Percentiles rank a stretch among this genome's conserved stretches.
These are phyloP conservation scores for Termitomyces sp. DNA, from an alignment of 1,284 basidiomycete genomes.

Conservation along the genomic window DNA sequence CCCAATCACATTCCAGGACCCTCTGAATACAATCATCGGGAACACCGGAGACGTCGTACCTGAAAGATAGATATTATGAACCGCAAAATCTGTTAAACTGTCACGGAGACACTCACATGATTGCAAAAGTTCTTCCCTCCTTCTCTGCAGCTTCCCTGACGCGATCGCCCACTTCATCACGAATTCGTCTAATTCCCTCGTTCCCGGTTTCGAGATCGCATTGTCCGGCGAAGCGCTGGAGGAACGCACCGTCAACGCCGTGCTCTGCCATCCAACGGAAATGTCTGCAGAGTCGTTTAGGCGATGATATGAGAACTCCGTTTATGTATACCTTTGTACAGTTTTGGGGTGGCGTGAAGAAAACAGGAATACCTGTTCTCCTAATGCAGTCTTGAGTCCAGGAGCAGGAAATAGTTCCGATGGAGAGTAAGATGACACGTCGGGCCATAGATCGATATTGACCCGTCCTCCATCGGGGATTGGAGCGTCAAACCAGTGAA, in stretches of 20 bases:
- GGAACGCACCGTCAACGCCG: slow-evolving; percentile 69
- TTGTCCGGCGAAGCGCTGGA: slow-evolving; percentile 68
- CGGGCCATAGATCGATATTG: slow-evolving; percentile 72
- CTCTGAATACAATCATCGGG: slow-evolving; percentile 51
- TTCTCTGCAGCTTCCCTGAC: slow-evolving; percentile 70
- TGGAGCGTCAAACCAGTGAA: slow-evolving; percentile 73
- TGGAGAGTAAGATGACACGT: slow-evolving; percentile 60
- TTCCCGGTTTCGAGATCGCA: slow-evolving; percentile 53
- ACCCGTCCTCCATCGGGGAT: slow-evolving; percentile 61
- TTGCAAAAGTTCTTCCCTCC: slow-evolving; percentile 70
- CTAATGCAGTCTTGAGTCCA: slow-evolving; percentile 51
- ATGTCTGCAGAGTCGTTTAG: slow-evolving; percentile 37
- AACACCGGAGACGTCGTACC: slow-evolving; percentile 75
- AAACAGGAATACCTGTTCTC: slow-evolving; percentile 61
- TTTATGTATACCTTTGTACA: slow-evolving; percentile 44
- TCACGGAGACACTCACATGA: slow-evolving; percentile 52
- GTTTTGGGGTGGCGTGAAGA: slow-evolving; percentile 71
- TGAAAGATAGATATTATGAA: slow-evolving; percentile 22
- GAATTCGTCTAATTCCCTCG: slow-evolving; percentile 47
- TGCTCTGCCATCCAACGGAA: slow-evolving; percentile 81
- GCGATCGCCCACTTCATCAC: slow-evolving; percentile 67
- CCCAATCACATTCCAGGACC: slow-evolving; percentile 64
- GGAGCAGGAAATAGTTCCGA: slow-evolving; percentile 65
- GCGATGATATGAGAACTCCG: not conserved
- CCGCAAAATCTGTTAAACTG: not conserved